These are phyloP conservation scores for Chaetomiaceae sp. DNA, from an alignment of 2,329 filamentous ascomycete species.

Conservation along the genomic window DNA sequence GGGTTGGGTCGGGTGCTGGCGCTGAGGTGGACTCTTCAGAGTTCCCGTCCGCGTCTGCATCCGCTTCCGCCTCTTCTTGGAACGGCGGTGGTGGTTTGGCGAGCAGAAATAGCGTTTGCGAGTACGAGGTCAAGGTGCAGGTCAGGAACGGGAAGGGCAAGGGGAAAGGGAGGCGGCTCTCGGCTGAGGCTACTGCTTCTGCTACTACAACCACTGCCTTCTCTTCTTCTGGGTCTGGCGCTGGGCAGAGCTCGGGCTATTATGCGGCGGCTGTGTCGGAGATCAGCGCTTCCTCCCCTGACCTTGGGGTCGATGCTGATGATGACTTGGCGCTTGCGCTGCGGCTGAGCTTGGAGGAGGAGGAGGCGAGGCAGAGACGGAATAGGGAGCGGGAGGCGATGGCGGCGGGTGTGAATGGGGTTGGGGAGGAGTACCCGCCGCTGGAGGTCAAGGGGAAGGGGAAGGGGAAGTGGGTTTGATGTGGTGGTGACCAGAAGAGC, in stretches of 20 bases:
- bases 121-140: conserved; percentile 45
- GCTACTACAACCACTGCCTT: no score
- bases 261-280: neutral
- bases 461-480: conserved; percentile 26
- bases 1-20: conserved; percentile 35
- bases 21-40: conserved; percentile 32
- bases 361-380: conserved; percentile 35
- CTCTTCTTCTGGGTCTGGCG: neutral
- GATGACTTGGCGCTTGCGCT: conserved; percentile 59
- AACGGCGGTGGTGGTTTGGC: neutral
- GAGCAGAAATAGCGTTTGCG: neutral
- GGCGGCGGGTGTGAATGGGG: neutral
- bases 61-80: conserved; percentile 32
- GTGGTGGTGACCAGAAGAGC: neutral
- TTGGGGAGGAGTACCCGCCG: conserved; percentile 31
- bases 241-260: neutral
- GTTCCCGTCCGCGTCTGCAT: neutral
- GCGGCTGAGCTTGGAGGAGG: conserved; percentile 56
- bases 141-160: conserved; percentile 47
- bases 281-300: neutral
- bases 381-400: conserved; percentile 14
- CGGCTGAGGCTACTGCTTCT: conserved; percentile 27
- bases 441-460: conserved; percentile 37
- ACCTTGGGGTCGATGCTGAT: conserved; percentile 33
- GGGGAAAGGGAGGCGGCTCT: conserved; percentile 34